Percentiles rank a stretch among this genome's conserved stretches.
Conservation (phyloP, 75 land plant species). For the Selaginella moellendorffii region DNA sequence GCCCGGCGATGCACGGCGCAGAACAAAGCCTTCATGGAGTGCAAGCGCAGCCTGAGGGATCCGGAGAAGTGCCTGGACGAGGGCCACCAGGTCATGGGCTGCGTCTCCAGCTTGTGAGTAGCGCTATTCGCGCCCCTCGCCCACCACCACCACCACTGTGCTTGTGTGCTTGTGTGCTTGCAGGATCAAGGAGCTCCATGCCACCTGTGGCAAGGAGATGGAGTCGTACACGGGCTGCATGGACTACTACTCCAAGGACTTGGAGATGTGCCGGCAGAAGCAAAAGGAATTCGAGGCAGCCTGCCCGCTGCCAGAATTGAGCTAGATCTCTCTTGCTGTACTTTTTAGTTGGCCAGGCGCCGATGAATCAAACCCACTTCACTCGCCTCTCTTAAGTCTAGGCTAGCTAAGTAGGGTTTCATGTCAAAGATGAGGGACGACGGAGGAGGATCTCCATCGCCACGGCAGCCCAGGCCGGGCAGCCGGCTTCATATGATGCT, state of each 20-base stretch:
- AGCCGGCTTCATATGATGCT: not conserved
- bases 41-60: conserved; percentile 62
- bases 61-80: conserved; percentile 81
- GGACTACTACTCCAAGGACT: conserved; percentile 80
- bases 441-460: too few species aligned
- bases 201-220: conserved; percentile 70
- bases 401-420: too few species aligned
- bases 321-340: too few species aligned
- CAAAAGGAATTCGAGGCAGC: conserved; percentile 58
- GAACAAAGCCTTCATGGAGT: conserved; percentile 53
- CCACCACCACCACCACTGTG: not conserved
- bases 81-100: conserved; percentile 63
- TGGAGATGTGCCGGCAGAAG: conserved; percentile 70
- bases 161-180: not conserved
- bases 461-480: not conserved
- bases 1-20: conserved; percentile 34
- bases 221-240: conserved; percentile 64
- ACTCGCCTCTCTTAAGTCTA: too few species aligned
- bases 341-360: too few species aligned
- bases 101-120: conserved; percentile 60
- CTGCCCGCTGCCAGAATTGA: too few species aligned
- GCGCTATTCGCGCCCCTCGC: not conserved
- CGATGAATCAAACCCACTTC: too few species aligned
- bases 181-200: conserved; percentile 61
- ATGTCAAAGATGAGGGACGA: too few species aligned